Evolutionary conservation across 345 rosid species (phyloP).

Genomic region (Eucalyptus lansdowneana): DNA sequence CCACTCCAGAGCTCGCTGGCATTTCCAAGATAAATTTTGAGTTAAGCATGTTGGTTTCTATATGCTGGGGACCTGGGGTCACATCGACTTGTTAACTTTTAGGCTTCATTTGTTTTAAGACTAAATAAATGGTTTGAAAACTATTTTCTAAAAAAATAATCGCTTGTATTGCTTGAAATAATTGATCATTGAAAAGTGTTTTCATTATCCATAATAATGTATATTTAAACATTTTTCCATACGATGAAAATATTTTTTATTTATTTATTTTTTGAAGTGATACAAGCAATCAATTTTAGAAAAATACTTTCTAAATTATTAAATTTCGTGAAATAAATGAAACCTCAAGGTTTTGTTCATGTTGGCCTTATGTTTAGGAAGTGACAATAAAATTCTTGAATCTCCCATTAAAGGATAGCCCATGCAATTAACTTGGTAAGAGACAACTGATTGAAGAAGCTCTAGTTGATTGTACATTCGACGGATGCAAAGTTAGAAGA

Average conservation of each 20-base stretch:
- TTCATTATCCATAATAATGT: too few relatives aligned
- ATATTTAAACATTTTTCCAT: not conserved
- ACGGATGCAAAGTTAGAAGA: not conserved
- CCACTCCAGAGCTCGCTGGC: too few relatives aligned
- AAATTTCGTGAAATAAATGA: too few relatives aligned
- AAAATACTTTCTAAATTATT: too few relatives aligned
- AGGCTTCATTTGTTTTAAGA: not conserved
- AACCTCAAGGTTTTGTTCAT: not conserved
- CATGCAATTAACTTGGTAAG: rapidly evolving
- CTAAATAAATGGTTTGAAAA: too few relatives aligned
- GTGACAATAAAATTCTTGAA: not conserved
- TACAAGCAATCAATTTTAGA: too few relatives aligned
- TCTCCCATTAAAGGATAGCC: not conserved
- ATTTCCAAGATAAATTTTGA: too few relatives aligned
- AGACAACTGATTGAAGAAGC: not conserved
- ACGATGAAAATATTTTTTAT: too few relatives aligned
- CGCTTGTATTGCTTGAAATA: rapidly evolving
- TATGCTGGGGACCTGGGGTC: too few relatives aligned
- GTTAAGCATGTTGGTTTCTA: too few relatives aligned
- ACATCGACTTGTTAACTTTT: not conserved
- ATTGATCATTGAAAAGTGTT: too few relatives aligned
- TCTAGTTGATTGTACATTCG: not conserved
- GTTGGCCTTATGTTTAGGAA: not conserved
- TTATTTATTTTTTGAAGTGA: rapidly evolving
- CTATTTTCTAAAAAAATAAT: too few relatives aligned